Evolutionary conservation across 805 yeast species (phyloP), one percentile per base, ranked within the genome.

Genomic region (Sugiyamaella lignohabitans): DNA sequence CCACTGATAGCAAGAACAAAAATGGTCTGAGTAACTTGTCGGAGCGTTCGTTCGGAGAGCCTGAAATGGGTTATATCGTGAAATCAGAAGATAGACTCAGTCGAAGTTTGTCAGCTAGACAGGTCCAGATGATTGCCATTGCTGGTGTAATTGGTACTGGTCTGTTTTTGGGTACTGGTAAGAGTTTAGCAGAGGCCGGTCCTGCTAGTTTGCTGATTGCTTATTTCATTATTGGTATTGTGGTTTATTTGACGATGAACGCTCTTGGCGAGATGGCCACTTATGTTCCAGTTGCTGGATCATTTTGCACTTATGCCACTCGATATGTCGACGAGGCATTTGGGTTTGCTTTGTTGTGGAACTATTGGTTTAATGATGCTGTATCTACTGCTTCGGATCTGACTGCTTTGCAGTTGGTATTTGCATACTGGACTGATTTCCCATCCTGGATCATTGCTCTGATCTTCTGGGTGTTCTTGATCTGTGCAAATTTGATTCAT

Each of bases 91-190:
- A 59, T 42, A 40, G 50, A 5, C 52, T 61, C 23, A 46, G 37
- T 8, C 50, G 66, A 29, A 49, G 56, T 17, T 48, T 62, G 39
- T 42, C 62, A 3, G 54, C 57, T 0, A 50, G 76, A 40, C 88
- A 82, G 54, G 76, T 82, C 51, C 74, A 79, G 50, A 79, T 82
- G 78, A 80, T 84, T 56, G 84, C 89, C 24, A 67, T 84, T 42
- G 88, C 87, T 44, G 85, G 88, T 44, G 84, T 87, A 46, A 79
- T 83, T 48, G 93, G 91, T 58, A 83, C 89, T 14, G 80, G 80
- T 34, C 58, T 76, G 37, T 76, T 73, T 54, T 58, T 75, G 30
- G 74, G 78, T 18, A 70, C 76, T 0, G 78, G 79, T 18, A 69
- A 68, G 36, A 68, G 79, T 8, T 64, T 79, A 44, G 66, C 69